A percentile compares a stretch with the other conserved stretches of the same genome.
Conservation (phyloP, 2,329 filamentous ascomycete genomes). For the Trichoderma endophyticum region DNA sequence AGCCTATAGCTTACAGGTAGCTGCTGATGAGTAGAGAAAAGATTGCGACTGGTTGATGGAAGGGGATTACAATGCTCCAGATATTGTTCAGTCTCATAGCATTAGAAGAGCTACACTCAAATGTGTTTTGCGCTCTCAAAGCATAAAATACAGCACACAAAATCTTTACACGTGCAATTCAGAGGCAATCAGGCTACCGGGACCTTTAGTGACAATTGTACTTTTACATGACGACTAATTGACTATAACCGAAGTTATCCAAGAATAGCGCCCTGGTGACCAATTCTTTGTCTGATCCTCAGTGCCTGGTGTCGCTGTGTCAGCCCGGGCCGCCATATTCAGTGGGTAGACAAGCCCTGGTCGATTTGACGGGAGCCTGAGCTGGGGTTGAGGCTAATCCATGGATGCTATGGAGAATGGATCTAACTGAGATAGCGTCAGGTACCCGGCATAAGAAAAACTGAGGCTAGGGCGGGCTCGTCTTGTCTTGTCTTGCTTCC, state of each 20-base stretch:
- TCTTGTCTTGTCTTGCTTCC: neutral
- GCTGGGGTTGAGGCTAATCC: neutral
- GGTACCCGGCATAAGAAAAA: neutral
- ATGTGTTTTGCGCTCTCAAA: neutral
- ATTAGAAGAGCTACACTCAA: neutral
- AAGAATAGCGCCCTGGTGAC: neutral
- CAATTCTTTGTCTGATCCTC: neutral
- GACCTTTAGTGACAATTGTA: neutral
- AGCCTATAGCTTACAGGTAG: neutral
- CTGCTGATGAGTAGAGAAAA: no score
- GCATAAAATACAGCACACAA: neutral
- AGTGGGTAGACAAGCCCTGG: neutral
- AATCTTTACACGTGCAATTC: neutral
- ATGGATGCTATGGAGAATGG: neutral
- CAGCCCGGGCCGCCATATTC: neutral
- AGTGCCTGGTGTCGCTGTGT: neutral
- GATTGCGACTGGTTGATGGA: no score
- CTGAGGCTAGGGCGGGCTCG: neutral
- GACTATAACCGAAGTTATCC: neutral
- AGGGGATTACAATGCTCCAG: neutral
- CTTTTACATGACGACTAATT: neutral
- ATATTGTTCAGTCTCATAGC: neutral
- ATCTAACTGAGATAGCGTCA: neutral
- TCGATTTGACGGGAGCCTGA: neutral
- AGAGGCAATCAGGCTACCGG: neutral